phyloP scores from a whole-genome alignment of 306 rosid species.

The Medicago lupulina region DNA sequence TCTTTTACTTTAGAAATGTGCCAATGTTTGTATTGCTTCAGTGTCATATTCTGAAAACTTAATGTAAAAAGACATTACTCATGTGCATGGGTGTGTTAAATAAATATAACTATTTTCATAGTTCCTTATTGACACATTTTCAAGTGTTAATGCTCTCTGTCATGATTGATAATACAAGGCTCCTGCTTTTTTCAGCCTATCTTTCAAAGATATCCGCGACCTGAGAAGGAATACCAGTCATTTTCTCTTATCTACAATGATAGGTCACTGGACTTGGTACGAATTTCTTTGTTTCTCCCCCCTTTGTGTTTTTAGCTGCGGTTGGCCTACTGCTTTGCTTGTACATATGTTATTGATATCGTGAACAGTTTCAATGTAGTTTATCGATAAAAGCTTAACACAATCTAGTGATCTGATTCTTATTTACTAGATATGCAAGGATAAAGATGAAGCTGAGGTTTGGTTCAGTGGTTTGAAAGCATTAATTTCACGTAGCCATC shows the following conservation, averaged over 20 bases:
- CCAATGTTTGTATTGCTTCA: slow-evolving; percentile 35
- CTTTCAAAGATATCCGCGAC: slow-evolving; percentile 98
- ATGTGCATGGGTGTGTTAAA: slow-evolving; percentile 21
- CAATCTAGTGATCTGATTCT: slow-evolving; percentile 46
- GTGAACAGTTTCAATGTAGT: slow-evolving; percentile 22
- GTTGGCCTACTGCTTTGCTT: slow-evolving; percentile 34
- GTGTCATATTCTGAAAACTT: slow-evolving; percentile 33
- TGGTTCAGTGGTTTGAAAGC: slow-evolving; percentile 99
- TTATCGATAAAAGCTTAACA: slow-evolving; percentile 35
- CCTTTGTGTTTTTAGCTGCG: slow-evolving; percentile 27
- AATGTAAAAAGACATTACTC: slow-evolving; percentile 18
- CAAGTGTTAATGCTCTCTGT: slow-evolving; percentile 39
- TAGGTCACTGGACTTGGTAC: slow-evolving; percentile 93
- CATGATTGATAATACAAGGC: slow-evolving; percentile 52
- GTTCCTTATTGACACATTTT: slow-evolving; percentile 42
- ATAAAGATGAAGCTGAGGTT: slow-evolving; percentile 99
- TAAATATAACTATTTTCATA: slow-evolving; percentile 21
- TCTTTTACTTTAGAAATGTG: slow-evolving; percentile 33
- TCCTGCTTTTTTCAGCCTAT: slow-evolving; percentile 76
- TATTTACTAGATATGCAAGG: slow-evolving; percentile 90
- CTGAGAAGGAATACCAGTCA: slow-evolving; percentile 98
- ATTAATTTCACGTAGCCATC: slow-evolving; percentile 84
- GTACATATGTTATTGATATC: slow-evolving; percentile 29
- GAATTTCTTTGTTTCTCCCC: slow-evolving; percentile 37
- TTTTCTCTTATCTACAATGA: slow-evolving; percentile 97